A percentile compares a stretch with the other conserved stretches of the same genome.
phyloP scores from a whole-genome alignment of 2,329 filamentous ascomycete genomes.

The Phyllosticta ampelicida region DNA sequence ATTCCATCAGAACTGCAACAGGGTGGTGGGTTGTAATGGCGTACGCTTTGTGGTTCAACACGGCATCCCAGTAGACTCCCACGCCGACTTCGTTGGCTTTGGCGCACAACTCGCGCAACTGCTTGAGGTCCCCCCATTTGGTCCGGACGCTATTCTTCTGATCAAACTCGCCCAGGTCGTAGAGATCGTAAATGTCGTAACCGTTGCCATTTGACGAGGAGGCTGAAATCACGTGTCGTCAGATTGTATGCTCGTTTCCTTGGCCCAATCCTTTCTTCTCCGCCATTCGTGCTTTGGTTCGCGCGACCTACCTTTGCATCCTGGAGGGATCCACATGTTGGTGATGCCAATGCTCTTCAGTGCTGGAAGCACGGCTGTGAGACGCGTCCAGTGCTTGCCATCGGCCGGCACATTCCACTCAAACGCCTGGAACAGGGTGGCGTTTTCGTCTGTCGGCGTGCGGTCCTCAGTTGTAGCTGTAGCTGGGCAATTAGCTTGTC shows the following conservation, averaged over 20 bases:
- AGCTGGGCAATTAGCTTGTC: neutral
- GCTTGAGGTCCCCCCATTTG: slow-evolving; percentile 58
- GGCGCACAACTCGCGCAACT: slow-evolving; percentile 44
- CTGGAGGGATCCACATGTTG: slow-evolving; percentile 58
- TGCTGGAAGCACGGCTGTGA: slow-evolving; percentile 40
- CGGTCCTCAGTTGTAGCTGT: neutral
- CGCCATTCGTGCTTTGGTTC: neutral
- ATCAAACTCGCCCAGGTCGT: slow-evolving; percentile 59
- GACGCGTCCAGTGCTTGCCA: slow-evolving; percentile 48
- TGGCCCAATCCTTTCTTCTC: neutral
- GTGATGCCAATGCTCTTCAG: slow-evolving; percentile 52
- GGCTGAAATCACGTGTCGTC: slow-evolving; percentile 22
- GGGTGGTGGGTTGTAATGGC: too few species aligned
- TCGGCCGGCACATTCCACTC: slow-evolving; percentile 61
- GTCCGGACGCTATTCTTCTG: slow-evolving; percentile 53
- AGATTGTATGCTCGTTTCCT: neutral
- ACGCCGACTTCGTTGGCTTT: slow-evolving; percentile 44
- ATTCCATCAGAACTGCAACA: too few species aligned
- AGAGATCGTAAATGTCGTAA: slow-evolving; percentile 53
- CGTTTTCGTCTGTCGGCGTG: slow-evolving; percentile 6
- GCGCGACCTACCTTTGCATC: slow-evolving; percentile 49
- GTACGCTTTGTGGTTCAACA: slow-evolving; percentile 58
- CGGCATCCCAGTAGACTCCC: slow-evolving; percentile 56
- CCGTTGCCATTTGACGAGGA: slow-evolving; percentile 52
- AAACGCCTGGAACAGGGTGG: slow-evolving; percentile 55